phyloP scores from a whole-genome alignment of 2,329 filamentous ascomycete species.

The Fusarium keratoplasticum region DNA sequence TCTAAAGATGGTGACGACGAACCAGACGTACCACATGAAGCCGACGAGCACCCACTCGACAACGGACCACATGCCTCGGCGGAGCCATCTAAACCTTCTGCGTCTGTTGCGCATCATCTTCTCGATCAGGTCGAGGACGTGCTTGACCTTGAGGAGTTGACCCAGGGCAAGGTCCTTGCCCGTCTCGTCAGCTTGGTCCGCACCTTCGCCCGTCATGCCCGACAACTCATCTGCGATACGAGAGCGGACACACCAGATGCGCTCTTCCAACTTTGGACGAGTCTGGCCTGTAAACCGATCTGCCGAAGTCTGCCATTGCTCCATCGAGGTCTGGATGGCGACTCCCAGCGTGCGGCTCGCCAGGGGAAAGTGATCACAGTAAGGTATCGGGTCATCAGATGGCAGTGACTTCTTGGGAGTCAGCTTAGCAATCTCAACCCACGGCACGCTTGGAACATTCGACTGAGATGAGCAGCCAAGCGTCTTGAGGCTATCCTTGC shows the following conservation, averaged over 20 bases:
- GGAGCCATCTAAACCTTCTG: constrained; percentile 76
- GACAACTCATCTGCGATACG: constrained; percentile 66
- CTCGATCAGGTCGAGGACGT: constrained; percentile 82
- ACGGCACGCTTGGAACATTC: constrained; percentile 46
- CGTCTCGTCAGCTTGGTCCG: constrained; percentile 84
- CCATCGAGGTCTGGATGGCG: constrained; percentile 60
- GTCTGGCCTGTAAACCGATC: constrained; percentile 69
- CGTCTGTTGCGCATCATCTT: constrained; percentile 78
- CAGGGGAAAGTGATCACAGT: constrained; percentile 61
- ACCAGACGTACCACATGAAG: constrained; percentile 95
- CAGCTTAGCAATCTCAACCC: constrained; percentile 59
- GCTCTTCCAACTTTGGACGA: constrained; percentile 62
- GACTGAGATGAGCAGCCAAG: constrained; percentile 38
- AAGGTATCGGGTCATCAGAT: constrained; percentile 51
- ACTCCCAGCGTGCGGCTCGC: constrained; percentile 63
- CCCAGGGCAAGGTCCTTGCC: constrained; percentile 80
- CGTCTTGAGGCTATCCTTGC: constrained; percentile 26
- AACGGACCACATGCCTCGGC: constrained; percentile 80
- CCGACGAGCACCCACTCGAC: constrained; percentile 91
- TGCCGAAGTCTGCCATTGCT: constrained; percentile 69
- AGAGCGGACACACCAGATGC: constrained; percentile 60
- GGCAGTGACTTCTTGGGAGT: constrained; percentile 50
- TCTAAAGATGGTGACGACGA: constrained; percentile 82
- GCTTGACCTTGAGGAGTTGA: constrained; percentile 83
- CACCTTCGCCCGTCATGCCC: constrained; percentile 72